Evolutionary conservation across 768 basidiomycete species (phyloP).

Genomic region (Scleroderma citrinum): DNA sequence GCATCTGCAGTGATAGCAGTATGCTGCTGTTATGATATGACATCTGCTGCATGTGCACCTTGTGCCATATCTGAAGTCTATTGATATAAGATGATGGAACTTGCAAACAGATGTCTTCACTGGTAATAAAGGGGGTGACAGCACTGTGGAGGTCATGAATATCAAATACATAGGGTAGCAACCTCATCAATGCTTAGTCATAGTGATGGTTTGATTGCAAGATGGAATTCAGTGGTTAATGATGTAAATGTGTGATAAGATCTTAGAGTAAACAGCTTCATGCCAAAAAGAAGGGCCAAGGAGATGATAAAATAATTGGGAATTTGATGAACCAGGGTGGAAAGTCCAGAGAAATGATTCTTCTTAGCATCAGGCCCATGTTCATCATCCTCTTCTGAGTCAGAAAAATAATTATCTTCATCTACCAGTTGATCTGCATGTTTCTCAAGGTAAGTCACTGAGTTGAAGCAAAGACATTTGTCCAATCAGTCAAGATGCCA

Average conservation of each 20-base stretch:
- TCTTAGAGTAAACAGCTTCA: slow-evolving; percentile 5
- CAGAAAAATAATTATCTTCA: background rate
- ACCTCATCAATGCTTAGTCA: too few species aligned
- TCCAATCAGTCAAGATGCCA: slow-evolving; percentile 26
- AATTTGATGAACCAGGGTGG: background rate
- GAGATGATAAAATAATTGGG: slow-evolving; percentile 3
- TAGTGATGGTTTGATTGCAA: background rate
- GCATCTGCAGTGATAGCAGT: too few species aligned
- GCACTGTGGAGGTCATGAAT: too few species aligned
- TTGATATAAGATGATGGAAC: too few species aligned
- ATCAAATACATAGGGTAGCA: too few species aligned
- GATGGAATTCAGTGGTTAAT: slow-evolving; percentile 9
- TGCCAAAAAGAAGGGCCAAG: background rate
- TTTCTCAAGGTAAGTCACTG: slow-evolving; percentile 4
- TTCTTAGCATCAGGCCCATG: background rate
- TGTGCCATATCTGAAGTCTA: too few species aligned
- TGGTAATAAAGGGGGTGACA: too few species aligned
- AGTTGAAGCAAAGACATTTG: slow-evolving; percentile 10
- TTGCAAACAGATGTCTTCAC: too few species aligned
- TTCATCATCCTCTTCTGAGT: background rate
- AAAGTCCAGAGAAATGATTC: background rate
- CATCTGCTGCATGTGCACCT: too few species aligned
- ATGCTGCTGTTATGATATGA: too few species aligned
- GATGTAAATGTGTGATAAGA: slow-evolving; percentile 19
- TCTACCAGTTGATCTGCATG: background rate